Evolutionary conservation across 176 grass and related monocot species (phyloP).

Genomic region (bread wheat (Triticum aestivum)): IWGSC_CS_RefSeq_v2.1 NC_057794.1:460658413-460658912

Average conservation of each 20-base stretch:
- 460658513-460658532: constrained; percentile 44
- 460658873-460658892: too few species aligned
- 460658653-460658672: not conserved
- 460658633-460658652: not conserved
- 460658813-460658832: not conserved
- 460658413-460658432: constrained; percentile 45
- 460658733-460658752: not conserved
- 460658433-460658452: constrained; percentile 38
- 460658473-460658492: constrained; percentile 56
- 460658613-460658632: not conserved
- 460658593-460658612: constrained; percentile 14
- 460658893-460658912: too few species aligned
- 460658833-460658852: too few species aligned
- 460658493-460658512: constrained; percentile 45
- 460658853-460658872: too few species aligned
- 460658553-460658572: not conserved
- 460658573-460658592: not conserved
- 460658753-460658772: not conserved
- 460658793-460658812: not conserved
- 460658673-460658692: not conserved
- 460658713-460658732: not conserved
- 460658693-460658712: not conserved
- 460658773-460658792: not conserved
- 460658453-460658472: constrained; percentile 48
- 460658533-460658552: not conserved